Base-by-base conservation (phyloP, 2,329 filamentous ascomycete species). In the Penicillium sp. region DNA sequence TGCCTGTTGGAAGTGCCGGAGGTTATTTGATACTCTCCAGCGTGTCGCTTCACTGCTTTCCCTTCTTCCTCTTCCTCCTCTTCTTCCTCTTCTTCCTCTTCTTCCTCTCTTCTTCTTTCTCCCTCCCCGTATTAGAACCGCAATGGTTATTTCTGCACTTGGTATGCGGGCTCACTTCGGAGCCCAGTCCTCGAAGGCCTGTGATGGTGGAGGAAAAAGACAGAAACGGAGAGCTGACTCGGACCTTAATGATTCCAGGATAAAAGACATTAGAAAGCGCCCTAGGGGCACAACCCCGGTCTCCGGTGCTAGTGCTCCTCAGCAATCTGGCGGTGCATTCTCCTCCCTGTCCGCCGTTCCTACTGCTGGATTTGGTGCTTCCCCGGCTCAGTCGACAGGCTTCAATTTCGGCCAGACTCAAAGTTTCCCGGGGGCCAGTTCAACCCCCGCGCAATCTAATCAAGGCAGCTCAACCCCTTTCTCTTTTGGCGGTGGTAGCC, bases 191-290 rank as follows among this genome's bases (percentile, higher is more conserved):
- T 11, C 31, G 31, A 14, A 16, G 31, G 31, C 35, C n/a, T n/a
- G 8, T 5, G 35, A 39, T 10, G 31, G 13, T 6, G 31, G 10
- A 4, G n/a, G 3, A 39, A 10, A 39, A 11, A 19, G 9, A 19
- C 7, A n/a, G 33, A 37, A 37, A 8, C 9, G 22, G 3, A 21
- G 10, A 29, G 35, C 57, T 57, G 22, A 59, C 55, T 13, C 4
- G 41, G 35, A 55, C 39, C 39, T 44, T 35, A 19, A 33, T 21
- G 27, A 24, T 29, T 35, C 10, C 48, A 73, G 71, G 56, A 73
- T 73, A 52, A 72, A 70, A 55, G 61, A 67, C 11, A 54, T 70
- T 14, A 59, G 61, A 33, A 62, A 45, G 49, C 63, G 63, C 39
- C 56, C 55, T 37, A 56, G 63, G 19, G 54, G 55, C 16, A 48